Percentiles rank a stretch among this genome's conserved stretches.
Evolutionary conservation across 129 eudicot species (phyloP).

Genomic region (Arctium lappa): DNA sequence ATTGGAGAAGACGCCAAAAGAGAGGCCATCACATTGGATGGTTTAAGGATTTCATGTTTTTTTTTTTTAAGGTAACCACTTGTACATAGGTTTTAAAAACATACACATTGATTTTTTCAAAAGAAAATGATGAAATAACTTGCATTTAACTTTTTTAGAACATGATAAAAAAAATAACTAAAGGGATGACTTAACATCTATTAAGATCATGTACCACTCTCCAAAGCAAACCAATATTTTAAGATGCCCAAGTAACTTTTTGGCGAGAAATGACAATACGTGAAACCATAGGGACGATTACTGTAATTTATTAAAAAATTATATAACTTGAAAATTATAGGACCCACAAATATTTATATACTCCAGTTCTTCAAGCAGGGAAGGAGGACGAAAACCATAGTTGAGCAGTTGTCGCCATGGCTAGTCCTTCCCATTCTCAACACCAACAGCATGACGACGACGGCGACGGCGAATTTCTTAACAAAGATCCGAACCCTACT

Average conservation of each 20-base stretch:
- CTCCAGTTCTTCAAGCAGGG: background rate
- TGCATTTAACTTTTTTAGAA: too few species aligned
- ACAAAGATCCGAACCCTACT: slow-evolving; percentile 7
- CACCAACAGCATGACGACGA: background rate
- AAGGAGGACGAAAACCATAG: background rate
- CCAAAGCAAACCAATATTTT: too few species aligned
- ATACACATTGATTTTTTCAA: too few species aligned
- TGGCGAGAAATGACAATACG: background rate
- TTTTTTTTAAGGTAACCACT: too few species aligned
- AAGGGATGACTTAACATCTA: too few species aligned
- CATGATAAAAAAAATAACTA: too few species aligned
- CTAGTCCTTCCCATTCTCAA: slow-evolving; percentile 16
- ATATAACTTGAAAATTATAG: background rate
- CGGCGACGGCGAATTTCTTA: background rate
- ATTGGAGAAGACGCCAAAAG: too few species aligned
- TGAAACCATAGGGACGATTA: background rate
- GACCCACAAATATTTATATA: background rate
- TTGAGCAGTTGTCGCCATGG: slow-evolving; percentile 14
- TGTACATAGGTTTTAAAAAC: too few species aligned
- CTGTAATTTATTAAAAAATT: background rate
- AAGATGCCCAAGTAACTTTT: background rate
- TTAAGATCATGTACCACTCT: too few species aligned
- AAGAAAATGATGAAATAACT: too few species aligned
- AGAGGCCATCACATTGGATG: too few species aligned
- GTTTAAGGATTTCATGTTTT: too few species aligned